Conservation (phyloP, 2,329 filamentous ascomycete species). For the Paecilomyces dactylethromorphus region DNA sequence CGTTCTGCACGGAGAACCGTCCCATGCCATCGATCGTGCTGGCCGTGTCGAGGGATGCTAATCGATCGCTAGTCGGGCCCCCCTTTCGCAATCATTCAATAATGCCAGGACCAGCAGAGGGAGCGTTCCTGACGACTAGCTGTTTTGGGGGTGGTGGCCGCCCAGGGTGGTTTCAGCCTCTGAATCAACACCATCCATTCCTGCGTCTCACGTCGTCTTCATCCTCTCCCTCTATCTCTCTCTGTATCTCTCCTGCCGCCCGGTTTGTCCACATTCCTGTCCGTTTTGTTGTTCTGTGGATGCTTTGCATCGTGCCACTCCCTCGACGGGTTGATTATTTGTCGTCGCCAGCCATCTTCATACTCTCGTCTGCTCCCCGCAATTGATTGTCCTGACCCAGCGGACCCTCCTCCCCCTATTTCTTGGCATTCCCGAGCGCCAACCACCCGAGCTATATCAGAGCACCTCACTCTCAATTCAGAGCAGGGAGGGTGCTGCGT, state of each 20-base stretch:
- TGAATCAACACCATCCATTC: not conserved
- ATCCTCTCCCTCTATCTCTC: not conserved
- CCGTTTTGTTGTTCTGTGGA: not conserved
- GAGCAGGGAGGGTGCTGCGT: not conserved
- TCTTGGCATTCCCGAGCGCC: not conserved
- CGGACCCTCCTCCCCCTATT: not conserved
- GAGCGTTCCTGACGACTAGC: not conserved
- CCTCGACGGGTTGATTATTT: not conserved
- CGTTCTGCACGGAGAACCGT: too few species aligned
- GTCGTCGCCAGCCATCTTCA: not conserved
- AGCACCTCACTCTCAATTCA: not conserved
- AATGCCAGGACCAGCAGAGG: not conserved
- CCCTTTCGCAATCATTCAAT: not conserved
- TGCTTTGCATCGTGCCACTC: not conserved
- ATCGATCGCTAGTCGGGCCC: not conserved
- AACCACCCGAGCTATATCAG: not conserved
- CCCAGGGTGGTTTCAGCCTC: not conserved
- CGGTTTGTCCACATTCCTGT: not conserved
- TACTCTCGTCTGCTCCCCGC: not conserved
- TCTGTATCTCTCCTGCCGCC: not conserved
- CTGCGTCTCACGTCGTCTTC: not conserved
- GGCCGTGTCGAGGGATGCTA: too few species aligned
- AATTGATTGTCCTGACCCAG: not conserved
- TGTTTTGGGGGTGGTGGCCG: not conserved
- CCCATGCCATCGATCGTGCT: too few species aligned